A percentile compares a stretch with the other conserved stretches of the same genome.
Conservation (phyloP, 2,329 filamentous ascomycete genomes). For the Tympanopsis confertula region DNA sequence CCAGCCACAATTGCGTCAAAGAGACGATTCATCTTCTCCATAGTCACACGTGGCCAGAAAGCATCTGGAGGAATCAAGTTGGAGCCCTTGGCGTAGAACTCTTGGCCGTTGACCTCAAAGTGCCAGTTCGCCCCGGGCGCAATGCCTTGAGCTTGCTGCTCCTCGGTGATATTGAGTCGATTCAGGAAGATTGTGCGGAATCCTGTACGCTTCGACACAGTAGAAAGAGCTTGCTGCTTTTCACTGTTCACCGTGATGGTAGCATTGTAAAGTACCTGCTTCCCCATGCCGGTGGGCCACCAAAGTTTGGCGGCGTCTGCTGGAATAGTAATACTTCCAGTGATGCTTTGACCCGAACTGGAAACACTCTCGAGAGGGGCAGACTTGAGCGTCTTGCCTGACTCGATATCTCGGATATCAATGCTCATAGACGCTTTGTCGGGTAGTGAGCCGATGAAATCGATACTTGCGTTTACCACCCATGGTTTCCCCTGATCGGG, state of each 20-base stretch:
- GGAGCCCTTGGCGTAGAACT: conserved; percentile 53
- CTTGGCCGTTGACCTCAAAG: conserved; percentile 53
- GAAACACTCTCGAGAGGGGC: conserved; percentile 25
- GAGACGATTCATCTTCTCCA: conserved; percentile 33
- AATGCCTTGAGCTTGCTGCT: conserved; percentile 39
- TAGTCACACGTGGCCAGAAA: conserved; percentile 50
- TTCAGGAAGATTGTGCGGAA: conserved; percentile 53
- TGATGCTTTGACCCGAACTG: conserved; percentile 28
- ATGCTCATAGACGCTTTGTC: conserved; percentile 28
- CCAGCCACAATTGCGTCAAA: conserved; percentile 42
- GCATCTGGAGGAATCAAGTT: conserved; percentile 52
- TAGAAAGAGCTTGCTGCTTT: conserved; percentile 22
- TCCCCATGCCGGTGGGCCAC: conserved; percentile 47
- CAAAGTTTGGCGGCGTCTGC: conserved; percentile 36
- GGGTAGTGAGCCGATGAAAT: conserved; percentile 37
- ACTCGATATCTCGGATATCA: conserved; percentile 26
- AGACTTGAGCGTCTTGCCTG: conserved; percentile 23
- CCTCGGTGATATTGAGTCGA: conserved; percentile 36
- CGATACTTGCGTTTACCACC: conserved; percentile 49
- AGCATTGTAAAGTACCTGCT: conserved; percentile 44
- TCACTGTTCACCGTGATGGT: conserved; percentile 31
- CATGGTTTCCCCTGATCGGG: conserved; percentile 44
- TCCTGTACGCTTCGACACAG: conserved; percentile 39
- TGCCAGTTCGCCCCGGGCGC: conserved; percentile 49
- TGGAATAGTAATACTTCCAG: conserved; percentile 31